Evolutionary conservation across 1,139 yeast genomes (phyloP).

Genomic region (Diutina neorugosa): DNA sequence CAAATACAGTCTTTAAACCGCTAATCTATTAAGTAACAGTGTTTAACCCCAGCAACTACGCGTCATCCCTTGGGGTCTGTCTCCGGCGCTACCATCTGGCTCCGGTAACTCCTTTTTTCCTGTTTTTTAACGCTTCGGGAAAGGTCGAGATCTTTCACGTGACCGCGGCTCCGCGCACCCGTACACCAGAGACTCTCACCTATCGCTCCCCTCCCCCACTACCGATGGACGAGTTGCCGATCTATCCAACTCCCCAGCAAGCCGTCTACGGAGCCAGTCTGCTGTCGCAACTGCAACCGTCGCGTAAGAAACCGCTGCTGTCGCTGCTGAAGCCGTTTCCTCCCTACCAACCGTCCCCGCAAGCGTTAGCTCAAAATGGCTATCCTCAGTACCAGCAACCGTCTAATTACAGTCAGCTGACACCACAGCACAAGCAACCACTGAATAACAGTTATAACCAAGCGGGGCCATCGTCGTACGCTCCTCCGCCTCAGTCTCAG

Average conservation of each 20-base stretch:
- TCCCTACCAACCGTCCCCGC: constrained; percentile 3
- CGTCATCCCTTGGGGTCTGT: too few relatives aligned
- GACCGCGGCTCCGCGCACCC: neutral
- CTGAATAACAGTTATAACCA: neutral
- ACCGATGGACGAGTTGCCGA: constrained; percentile 25
- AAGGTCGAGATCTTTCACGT: neutral
- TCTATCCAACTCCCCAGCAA: constrained; percentile 38
- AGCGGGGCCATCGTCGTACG: neutral
- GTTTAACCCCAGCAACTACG: too few relatives aligned
- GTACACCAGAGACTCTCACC: neutral
- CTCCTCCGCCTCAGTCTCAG: neutral
- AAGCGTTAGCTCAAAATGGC: neutral
- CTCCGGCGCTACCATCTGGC: neutral
- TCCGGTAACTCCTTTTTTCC: too few relatives aligned
- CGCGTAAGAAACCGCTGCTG: constrained; percentile 2
- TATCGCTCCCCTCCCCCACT: neutral
- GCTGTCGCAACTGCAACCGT: neutral
- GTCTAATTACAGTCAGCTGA: neutral
- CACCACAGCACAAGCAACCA: neutral
- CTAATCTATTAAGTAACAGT: too few relatives aligned
- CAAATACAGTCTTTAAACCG: too few relatives aligned
- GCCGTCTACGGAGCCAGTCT: constrained; percentile 22
- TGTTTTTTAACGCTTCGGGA: too few relatives aligned
- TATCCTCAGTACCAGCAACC: constrained; percentile 10
- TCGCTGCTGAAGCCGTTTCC: neutral